Base-by-base conservation (phyloP, 2,329 filamentous ascomycete genomes). In the Apiospora arundinis region DNA sequence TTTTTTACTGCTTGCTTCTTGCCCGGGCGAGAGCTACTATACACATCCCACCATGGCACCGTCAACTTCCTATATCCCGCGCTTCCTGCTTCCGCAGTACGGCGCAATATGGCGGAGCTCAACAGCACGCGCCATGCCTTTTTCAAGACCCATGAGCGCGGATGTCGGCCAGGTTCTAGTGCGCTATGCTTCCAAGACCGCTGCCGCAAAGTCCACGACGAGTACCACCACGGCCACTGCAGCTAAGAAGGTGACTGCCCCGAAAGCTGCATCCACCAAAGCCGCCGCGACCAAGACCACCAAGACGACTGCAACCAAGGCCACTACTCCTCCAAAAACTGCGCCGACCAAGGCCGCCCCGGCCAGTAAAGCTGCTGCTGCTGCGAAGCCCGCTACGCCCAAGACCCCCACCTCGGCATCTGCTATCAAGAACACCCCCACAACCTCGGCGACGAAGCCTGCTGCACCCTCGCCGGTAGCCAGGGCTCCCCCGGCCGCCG, bases 1-100 rank as follows among this genome's bases (percentile, higher is more conserved):
- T 40, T 63, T 63, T 60, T 63, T 37, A 2, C 7, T 37, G 14
- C 25, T 56, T 25, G 49, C 28, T 60, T 60, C 25, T 60, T 60
- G 52, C 21, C 52, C 16, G 28, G 52, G 28, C 52, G 16, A 60
- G 32, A 63, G 28, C 56, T 37, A 63, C 32, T n/a, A 14, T 40
- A 40, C 56, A 63, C 32, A 44, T 44, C 14, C 71, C 72, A 73
- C 71, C 73, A 84, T 89, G 85, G 80, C 85, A 68, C 76, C 81
- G 63, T 85, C 85, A 48, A 81, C 84, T n/a, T 81, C 84, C 32
- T 80, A 85, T 73, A 92, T 93, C 73, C 91, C 91, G 42, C 87
- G 87, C 66, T 93, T 93, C 78, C 87, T 93, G n/a, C 86, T 93
- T 52, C 91, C 91, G 4, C 87, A 90, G 73, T 85, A 88, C 75